Evolutionary conservation across 1,139 yeast genomes (phyloP).

Genomic region (Geotrichum cucujoidarum): DNA sequence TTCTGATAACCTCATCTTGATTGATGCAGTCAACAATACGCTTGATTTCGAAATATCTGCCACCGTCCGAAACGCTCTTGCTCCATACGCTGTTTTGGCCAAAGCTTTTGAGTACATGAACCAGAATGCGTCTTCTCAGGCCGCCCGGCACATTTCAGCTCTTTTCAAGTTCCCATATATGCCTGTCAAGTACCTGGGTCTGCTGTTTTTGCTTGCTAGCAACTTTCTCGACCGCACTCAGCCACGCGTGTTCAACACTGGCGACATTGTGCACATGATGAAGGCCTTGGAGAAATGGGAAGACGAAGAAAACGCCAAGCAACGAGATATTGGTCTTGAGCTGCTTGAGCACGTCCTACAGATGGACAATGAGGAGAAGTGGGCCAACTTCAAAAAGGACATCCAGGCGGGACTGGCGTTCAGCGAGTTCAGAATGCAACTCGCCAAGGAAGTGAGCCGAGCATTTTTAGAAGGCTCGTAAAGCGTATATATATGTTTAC

Average conservation of each 20-base stretch:
- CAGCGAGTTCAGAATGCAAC: slow-evolving; percentile 21
- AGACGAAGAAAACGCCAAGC: slow-evolving; percentile 22
- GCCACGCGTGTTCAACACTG: slow-evolving; percentile 24
- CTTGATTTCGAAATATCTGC: slow-evolving; percentile 40
- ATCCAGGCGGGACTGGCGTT: slow-evolving; percentile 11
- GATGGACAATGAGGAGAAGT: slow-evolving; percentile 4
- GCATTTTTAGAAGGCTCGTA: slow-evolving; percentile 26
- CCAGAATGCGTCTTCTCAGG: slow-evolving; percentile 31
- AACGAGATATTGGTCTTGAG: slow-evolving; percentile 8
- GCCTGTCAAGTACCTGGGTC: slow-evolving; percentile 50
- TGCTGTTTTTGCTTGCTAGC: slow-evolving; percentile 37
- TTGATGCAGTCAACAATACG: slow-evolving; percentile 30
- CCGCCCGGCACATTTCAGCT: slow-evolving; percentile 43
- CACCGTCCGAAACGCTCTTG: slow-evolving; percentile 57
- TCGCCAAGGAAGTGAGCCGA: slow-evolving; percentile 27
- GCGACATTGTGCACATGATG: slow-evolving; percentile 46
- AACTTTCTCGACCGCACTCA: slow-evolving; percentile 23
- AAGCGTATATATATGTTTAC: not conserved
- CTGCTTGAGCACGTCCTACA: slow-evolving; percentile 10
- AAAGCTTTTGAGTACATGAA: slow-evolving; percentile 43
- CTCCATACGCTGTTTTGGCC: slow-evolving; percentile 67
- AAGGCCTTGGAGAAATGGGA: slow-evolving; percentile 50
- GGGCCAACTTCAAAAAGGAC: slow-evolving; percentile 1
- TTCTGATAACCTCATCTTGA: slow-evolving; percentile 22
- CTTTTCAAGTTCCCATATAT: slow-evolving; percentile 60